Base-by-base conservation (phyloP, 192 early-diverging fungal species). In the Coemansia sp. region DNA sequence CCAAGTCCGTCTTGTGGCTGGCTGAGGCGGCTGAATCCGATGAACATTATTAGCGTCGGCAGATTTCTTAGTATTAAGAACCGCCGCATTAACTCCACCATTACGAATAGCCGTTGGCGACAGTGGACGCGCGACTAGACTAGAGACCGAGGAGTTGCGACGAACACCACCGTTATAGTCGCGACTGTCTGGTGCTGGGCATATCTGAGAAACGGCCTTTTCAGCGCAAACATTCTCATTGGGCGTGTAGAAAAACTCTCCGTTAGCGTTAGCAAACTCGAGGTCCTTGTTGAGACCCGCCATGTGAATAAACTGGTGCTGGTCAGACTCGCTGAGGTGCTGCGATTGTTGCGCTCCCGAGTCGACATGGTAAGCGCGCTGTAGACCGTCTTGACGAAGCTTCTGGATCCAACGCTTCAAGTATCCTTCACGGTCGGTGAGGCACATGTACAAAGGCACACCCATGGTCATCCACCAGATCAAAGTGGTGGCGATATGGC, bases 381-480 rank as follows among this genome's bases (percentile, higher is more conserved):
- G 76, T 64, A 79, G 36, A 4, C 72, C 72, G 46, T 79, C 77
- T 1, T 70, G 38, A 24, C 72, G 61, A 52, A 79, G 64, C 65
- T 66, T 79, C 20, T n/a, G 47, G 0, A 68, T 38, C 77, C 77
- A 83, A 40, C 20, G 1, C 18, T 39, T 50, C 40, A 83, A 57
- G 46, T 78, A 78, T 16, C 13, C 22, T 22, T 74, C 34, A n/a
- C 68, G 44, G 58, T 62, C 60, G 60, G 74, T 65, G 18, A 78
- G 4, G 61, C 81, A 75, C 27, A 72, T 74, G 33, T 36, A 66
- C 22, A 83, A 5, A 1, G 81, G 73, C 33, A 68, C 65, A 12
- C 50, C 73, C 81, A 83, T 83, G 40, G 75, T 67, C 3, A 47
- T 27, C 81, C 76, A 83, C 75, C 75, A 85, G 20, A 78, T 62